phyloP scores from a whole-genome alignment of 2,329 filamentous ascomycete species.

The Gyromitra esculenta region DNA sequence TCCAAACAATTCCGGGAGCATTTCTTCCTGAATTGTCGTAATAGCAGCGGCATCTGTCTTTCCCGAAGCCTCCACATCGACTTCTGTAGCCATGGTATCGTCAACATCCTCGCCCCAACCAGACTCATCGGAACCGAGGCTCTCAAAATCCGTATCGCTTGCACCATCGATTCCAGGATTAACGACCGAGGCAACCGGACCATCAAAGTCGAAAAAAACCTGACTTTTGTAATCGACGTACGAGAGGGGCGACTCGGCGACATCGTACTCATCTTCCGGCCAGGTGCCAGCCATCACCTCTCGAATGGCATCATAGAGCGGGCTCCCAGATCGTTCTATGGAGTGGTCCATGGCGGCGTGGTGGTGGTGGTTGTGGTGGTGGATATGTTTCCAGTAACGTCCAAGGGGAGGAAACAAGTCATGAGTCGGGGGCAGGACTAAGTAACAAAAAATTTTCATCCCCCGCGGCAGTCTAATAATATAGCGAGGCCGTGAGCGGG shows the following conservation, averaged over 20 bases:
- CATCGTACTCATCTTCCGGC: constrained; percentile 52
- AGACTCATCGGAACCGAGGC: constrained; percentile 28
- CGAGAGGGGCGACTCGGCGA: constrained; percentile 41
- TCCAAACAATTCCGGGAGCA: constrained; percentile 12
- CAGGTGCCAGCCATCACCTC: constrained; percentile 47
- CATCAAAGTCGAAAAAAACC: constrained; percentile 17
- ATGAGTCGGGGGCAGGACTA: constrained; percentile 21
- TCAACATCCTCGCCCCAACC: constrained; percentile 23
- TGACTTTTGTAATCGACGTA: constrained; percentile 45
- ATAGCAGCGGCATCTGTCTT: not conserved
- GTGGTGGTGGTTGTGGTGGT: not conserved
- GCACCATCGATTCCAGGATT: not conserved
- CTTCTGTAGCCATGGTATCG: constrained; percentile 34
- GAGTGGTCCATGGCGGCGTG: constrained; percentile 14
- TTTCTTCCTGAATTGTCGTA: not conserved
- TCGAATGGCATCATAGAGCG: constrained; percentile 49
- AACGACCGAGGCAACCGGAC: not conserved
- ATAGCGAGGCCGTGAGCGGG: constrained; percentile 15
- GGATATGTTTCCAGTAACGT: constrained; percentile 29
- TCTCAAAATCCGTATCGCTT: constrained; percentile 43
- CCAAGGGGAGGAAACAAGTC: constrained; percentile 5
- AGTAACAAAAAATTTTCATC: constrained; percentile 16
- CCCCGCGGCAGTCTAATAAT: constrained; percentile 29
- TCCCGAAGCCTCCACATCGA: not conserved
- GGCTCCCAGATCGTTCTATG: constrained; percentile 28